Base-by-base conservation (phyloP, 805 yeast genomes). In the Wickerhamomyces alni region DNA sequence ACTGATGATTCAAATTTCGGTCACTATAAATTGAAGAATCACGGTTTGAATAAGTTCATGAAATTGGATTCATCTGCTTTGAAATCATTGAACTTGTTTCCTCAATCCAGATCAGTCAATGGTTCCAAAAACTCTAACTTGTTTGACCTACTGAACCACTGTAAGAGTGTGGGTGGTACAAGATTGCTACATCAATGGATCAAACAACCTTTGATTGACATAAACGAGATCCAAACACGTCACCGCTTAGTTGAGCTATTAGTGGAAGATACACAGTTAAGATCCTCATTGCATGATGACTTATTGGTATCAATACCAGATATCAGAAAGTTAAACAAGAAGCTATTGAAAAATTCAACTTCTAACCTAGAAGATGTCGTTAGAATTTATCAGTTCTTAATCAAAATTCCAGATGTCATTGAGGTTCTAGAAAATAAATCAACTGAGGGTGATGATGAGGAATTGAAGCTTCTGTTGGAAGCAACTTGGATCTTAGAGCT, bases 111-210 rank as follows among this genome's bases (percentile, higher is more conserved):
- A 8, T 48, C 48, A 25, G 47, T 45, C 17, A 54, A 61, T 40
- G 68, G 70, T 17, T 54, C 66, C 4, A 66, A 67, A 50, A 72
- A 75, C 44, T 59, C 77, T 0, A 83, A 94, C 9, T 63, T 93
- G 31, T 89, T 76, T 57, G 96, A 94, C 19, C 69, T 93, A 33
- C 66, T 93, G 51, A 91, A 93, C 66, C 78, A 81, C 50, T 91
- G 98, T 67, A 87, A 85, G 52, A 82, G 95, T 4, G 72, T 78
- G 2, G 87, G 93, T n/a, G 99, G 99, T 8, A 68, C 91, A 2
- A 72, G 98, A 47, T 63, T 89, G 37, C 70, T 93, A 19, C 80
- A 93, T 13, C 96, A 87, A 55, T 93, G 99, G 99, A 70, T 93
- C 44, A 93, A 91, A 55, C 99, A 93, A 61, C 99, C 99, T 1